Conservation (phyloP, 768 basidiomycete genomes). For the Russula sp. region DNA sequence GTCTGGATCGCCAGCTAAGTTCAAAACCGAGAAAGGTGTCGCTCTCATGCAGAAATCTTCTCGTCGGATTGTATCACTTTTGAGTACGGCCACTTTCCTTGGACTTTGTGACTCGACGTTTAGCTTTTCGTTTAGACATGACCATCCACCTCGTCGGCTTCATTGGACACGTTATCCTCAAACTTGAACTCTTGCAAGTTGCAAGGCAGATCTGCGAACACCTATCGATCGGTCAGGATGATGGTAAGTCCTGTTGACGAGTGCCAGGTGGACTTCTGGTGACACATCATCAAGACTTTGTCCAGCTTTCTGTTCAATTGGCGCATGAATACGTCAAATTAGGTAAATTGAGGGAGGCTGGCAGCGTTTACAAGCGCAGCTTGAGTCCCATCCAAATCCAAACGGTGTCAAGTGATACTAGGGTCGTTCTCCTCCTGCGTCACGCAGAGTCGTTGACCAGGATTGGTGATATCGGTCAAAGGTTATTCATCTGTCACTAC, state of each 20-base stretch:
- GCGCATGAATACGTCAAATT: slow-evolving; percentile 78
- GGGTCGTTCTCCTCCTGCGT: slow-evolving; percentile 55
- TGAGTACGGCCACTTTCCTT: slow-evolving; percentile 10
- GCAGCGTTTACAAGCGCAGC: slow-evolving; percentile 58
- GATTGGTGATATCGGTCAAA: slow-evolving; percentile 54
- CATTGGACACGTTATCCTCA: slow-evolving; percentile 27
- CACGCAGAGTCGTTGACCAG: slow-evolving; percentile 64
- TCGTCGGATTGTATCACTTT: slow-evolving; percentile 20
- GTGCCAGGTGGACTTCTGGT: neutral
- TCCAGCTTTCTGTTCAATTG: slow-evolving; percentile 62
- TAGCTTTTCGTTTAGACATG: slow-evolving; percentile 19
- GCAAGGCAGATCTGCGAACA: slow-evolving; percentile 24
- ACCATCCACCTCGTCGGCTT: slow-evolving; percentile 27
- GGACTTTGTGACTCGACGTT: neutral
- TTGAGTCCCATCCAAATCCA: slow-evolving; percentile 46
- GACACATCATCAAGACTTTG: slow-evolving; percentile 48
- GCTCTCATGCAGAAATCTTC: slow-evolving; percentile 8
- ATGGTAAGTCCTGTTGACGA: slow-evolving; percentile 43
- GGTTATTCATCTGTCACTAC: slow-evolving; percentile 42
- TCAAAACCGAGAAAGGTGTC: neutral
- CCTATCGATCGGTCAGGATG: slow-evolving; percentile 35
- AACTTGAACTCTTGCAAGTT: slow-evolving; percentile 27
- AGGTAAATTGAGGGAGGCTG: slow-evolving; percentile 70
- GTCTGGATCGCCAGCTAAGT: neutral
- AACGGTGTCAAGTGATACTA: slow-evolving; percentile 50